Conservation (phyloP, 306 rosid species). For the Lathyrus sativus region DNA sequence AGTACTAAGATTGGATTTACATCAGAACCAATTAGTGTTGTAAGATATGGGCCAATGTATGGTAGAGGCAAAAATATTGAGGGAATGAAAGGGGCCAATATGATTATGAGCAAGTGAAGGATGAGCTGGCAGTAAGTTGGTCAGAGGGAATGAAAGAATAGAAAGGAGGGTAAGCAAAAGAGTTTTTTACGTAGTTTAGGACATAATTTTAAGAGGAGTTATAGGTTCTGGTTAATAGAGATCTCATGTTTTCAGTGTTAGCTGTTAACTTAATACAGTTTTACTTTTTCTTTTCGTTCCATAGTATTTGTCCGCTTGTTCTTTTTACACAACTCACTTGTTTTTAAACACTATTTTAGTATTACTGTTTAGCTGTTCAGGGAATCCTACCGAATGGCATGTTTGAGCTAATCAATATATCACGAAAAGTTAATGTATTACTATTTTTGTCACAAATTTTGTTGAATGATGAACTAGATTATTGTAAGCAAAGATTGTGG, state of each 20-base stretch:
- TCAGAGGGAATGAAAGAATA: neutral
- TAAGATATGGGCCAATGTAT: neutral
- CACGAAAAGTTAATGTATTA: neutral
- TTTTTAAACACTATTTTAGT: neutral
- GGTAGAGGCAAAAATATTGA: neutral
- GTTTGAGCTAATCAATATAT: neutral
- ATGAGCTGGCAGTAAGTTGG: neutral
- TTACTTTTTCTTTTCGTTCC: neutral
- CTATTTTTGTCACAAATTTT: neutral
- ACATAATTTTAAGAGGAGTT: constrained; percentile 5
- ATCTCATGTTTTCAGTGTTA: neutral
- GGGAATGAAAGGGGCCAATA: neutral
- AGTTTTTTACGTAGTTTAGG: neutral
- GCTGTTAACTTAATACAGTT: neutral
- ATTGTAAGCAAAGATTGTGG: neutral
- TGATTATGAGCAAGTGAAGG: neutral
- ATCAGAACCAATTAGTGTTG: neutral
- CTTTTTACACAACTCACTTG: no score
- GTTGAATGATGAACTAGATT: neutral
- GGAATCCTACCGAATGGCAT: neutral
- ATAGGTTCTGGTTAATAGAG: constrained; percentile 2
- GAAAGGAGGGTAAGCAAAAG: neutral
- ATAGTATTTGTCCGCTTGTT: neutral
- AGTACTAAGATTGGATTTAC: no score
- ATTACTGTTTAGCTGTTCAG: constrained; percentile 9